Base-by-base conservation (phyloP, 108 stramenopile genomes). In the Conticribra guillardii region DNA sequence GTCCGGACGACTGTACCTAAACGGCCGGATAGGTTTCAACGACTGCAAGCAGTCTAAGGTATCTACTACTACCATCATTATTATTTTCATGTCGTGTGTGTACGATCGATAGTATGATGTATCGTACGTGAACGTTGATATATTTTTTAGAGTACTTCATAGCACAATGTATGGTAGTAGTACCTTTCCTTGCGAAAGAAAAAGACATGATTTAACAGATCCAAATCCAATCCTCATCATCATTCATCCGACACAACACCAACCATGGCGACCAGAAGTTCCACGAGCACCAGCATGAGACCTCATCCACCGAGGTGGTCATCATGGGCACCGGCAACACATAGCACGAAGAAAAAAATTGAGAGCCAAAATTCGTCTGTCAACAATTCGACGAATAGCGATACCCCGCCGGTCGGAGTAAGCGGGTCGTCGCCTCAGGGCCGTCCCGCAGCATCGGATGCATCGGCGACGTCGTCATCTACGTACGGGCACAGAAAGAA, bases 291-390 rank as follows among this genome's bases (percentile, higher is more conserved):
- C 3, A 32, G 37, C 41, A 4, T 21, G 30, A 8, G 21, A 21
- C n/a, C 14, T 3, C 50, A 27, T 22, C 23, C 22, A 32, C 62
- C 33, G 41, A 29, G 62, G 16, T 44, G 44, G 17, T 73, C 72
- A 28, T 73, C 72, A 51, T 73, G 63, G 64, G 57, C 62, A 34
- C 64, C 63, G 23, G 72, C 72, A 34, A 64, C 33, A 65, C 24
- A 21, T 23, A 22, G 28, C 32, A 47, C 19, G 69, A 23, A 52
- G 60, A 24, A 31, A 46, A 62, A 57, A 58, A 26, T 60, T 32
- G 3, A 29, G 41, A 17, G 33, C 4, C 33, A 24, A 32, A 24
- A 21, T 9, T 21, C 49, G 1, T 23, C 32, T 31, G 31, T 49
- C 30, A 14, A 21, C 31, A 57, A 46, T 48, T n/a, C 26, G 48